A percentile compares a stretch with the other conserved stretches of the same genome.
Conservation (phyloP, 352 stramenopile genomes). For the Pythium oligandrum region DNA sequence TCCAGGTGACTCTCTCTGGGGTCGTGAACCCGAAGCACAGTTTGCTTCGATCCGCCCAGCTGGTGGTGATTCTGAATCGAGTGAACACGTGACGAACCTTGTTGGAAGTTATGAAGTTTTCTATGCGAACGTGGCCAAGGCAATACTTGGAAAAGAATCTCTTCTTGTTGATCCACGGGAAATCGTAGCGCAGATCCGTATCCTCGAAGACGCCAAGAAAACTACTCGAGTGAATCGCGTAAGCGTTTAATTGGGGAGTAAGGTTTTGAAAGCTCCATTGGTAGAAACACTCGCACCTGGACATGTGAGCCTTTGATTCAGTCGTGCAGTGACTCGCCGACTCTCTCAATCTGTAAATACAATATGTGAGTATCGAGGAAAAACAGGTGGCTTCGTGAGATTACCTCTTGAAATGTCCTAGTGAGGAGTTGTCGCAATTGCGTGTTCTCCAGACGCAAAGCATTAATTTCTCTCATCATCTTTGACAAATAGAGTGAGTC, state of each 20-base stretch:
- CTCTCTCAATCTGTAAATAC: no score
- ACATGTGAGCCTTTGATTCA: no score
- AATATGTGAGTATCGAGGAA: no score
- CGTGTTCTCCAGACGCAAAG: no score
- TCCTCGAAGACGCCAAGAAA: constrained; percentile 63
- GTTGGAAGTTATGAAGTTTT: constrained; percentile 55
- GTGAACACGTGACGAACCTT: constrained; percentile 31
- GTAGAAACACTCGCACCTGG: no score
- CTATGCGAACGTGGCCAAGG: constrained; percentile 68
- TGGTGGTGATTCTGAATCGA: constrained; percentile 12
- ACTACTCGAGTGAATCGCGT: constrained; percentile 10
- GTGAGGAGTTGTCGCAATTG: no score
- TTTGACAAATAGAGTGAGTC: no score
- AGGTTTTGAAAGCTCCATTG: background rate
- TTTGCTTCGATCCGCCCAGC: constrained; percentile 38
- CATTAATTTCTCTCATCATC: no score
- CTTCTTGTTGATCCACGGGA: constrained; percentile 47
- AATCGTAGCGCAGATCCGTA: constrained; percentile 62
- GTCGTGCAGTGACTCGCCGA: no score
- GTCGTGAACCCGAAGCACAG: constrained; percentile 37
- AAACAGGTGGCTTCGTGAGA: no score
- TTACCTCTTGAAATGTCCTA: no score
- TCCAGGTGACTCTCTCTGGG: constrained; percentile 45
- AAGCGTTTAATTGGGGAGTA: constrained; percentile 1
- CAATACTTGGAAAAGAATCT: constrained; percentile 38